Conservation (phyloP, 805 yeast genomes). For the Candida bentonensis region DNA sequence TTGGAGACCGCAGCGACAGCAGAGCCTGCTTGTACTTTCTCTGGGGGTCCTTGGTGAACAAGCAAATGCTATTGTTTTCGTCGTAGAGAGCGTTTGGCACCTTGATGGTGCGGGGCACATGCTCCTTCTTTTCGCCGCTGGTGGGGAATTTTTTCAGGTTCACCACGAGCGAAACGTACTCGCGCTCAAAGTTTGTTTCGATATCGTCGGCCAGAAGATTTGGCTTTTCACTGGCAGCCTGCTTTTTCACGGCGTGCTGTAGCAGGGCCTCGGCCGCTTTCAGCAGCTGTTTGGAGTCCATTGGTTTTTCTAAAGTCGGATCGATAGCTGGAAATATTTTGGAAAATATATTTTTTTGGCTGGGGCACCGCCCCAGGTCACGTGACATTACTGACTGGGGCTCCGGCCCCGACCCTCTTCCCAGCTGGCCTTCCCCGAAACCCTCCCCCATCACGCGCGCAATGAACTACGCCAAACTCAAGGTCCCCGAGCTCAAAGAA, state of each 20-base stretch:
- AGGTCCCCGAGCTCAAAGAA: slow-evolving; percentile 74
- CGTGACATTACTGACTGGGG: too few species aligned
- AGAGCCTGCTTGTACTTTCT: slow-evolving; percentile 25
- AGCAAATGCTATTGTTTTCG: slow-evolving; percentile 39
- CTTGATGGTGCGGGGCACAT: slow-evolving; percentile 28
- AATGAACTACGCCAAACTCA: slow-evolving; percentile 9
- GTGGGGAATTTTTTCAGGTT: slow-evolving; percentile 48
- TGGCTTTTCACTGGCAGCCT: slow-evolving; percentile 24
- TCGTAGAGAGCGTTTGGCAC: slow-evolving; percentile 33
- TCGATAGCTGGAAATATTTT: too few species aligned
- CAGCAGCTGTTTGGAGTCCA: slow-evolving; percentile 17
- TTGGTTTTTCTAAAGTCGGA: too few species aligned
- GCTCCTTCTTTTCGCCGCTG: slow-evolving; percentile 37
- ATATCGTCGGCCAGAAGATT: slow-evolving; percentile 44
- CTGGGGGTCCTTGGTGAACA: slow-evolving; percentile 57
- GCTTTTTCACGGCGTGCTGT: slow-evolving; percentile 35
- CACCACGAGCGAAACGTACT: slow-evolving; percentile 42
- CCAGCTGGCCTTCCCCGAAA: too few species aligned
- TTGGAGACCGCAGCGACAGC: slow-evolving; percentile 13
- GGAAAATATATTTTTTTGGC: too few species aligned
- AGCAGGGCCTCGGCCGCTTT: slow-evolving; percentile 40
- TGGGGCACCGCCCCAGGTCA: too few species aligned
- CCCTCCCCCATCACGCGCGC: too few species aligned
- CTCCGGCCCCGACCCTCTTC: too few species aligned
- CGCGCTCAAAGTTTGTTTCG: slow-evolving; percentile 30